A percentile compares a stretch with the other conserved stretches of the same genome.
These are phyloP conservation scores for Leccinum obscurum DNA, from an alignment of 768 basidiomycete genomes.

Conservation along the genomic window DNA sequence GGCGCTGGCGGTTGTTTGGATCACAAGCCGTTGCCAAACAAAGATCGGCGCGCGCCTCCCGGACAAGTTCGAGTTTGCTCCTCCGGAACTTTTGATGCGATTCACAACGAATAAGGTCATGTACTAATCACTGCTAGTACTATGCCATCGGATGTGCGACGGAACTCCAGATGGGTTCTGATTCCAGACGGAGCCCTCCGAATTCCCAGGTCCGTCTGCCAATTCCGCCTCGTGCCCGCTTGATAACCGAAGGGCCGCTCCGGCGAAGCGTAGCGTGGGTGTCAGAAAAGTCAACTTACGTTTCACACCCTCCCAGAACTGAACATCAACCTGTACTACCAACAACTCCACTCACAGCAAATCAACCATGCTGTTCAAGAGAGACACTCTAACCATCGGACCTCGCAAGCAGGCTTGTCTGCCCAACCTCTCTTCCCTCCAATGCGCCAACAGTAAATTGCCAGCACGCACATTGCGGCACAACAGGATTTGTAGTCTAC, in stretches of 20 bases:
- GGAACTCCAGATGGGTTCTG: neutral
- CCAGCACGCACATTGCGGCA: conserved; percentile 7
- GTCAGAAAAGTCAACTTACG: conserved; percentile 29
- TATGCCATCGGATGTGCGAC: neutral
- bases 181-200: neutral
- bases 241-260: conserved; percentile 22
- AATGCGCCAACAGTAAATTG: conserved; percentile 3
- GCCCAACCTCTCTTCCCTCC: conserved; percentile 1
- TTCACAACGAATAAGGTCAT: neutral
- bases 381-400: conserved; percentile 11
- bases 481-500: conserved; percentile 16
- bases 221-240: conserved; percentile 9
- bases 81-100: too few relatives aligned
- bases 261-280: neutral
- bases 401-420: conserved; percentile 5
- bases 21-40: conserved; percentile 17
- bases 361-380: conserved; percentile 20
- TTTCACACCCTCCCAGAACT: conserved; percentile 15
- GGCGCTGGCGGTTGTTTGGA: conserved; percentile 6
- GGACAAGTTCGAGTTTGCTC: neutral
- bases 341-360: conserved; percentile 9
- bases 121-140: neutral
- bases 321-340: conserved; percentile 26
- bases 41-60: neutral
- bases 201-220: conserved; percentile 12